Percentiles rank a stretch among this genome's conserved stretches.
These are phyloP conservation scores for Clarireedia monteithiana DNA, from an alignment of 2,329 filamentous ascomycete species.

Conservation along the genomic window DNA sequence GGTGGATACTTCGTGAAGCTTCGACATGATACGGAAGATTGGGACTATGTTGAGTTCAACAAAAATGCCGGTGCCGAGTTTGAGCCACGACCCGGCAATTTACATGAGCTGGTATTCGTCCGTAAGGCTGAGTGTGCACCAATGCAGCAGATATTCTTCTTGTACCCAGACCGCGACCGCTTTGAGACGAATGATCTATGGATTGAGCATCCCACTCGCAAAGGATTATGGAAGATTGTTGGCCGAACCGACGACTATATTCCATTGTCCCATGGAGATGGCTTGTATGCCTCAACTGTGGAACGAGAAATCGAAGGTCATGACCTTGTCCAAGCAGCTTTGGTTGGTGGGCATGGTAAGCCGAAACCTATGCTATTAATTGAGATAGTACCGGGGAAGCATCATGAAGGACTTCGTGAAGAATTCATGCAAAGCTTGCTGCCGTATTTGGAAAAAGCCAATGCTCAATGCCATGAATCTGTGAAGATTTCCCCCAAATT, in stretches of 20 bases:
- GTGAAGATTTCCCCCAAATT: not conserved
- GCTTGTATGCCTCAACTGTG: not conserved
- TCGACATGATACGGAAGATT: not conserved
- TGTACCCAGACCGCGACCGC: not conserved
- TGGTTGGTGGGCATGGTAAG: not conserved
- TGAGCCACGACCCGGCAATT: not conserved
- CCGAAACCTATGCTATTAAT: not conserved
- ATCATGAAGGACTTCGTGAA: not conserved
- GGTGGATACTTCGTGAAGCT: not conserved
- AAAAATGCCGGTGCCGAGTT: not conserved
- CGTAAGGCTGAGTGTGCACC: not conserved
- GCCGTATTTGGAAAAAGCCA: not conserved
- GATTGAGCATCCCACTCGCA: constrained; percentile 6
- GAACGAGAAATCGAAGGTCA: constrained; percentile 6
- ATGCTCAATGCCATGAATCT: not conserved
- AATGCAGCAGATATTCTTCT: not conserved
- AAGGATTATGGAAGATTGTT: constrained; percentile 8
- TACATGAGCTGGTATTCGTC: not conserved
- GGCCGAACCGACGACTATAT: constrained; percentile 10
- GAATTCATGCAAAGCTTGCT: not conserved
- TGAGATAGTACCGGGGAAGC: not conserved
- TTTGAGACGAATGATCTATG: constrained; percentile 8
- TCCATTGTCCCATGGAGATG: constrained; percentile 1
- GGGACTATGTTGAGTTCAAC: constrained; percentile 1
- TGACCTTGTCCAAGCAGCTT: not conserved